A percentile compares a stretch with the other conserved stretches of the same genome.
Evolutionary conservation across 1,284 basidiomycete species (phyloP).

Genomic region (Rhizopogon parksii): DNA sequence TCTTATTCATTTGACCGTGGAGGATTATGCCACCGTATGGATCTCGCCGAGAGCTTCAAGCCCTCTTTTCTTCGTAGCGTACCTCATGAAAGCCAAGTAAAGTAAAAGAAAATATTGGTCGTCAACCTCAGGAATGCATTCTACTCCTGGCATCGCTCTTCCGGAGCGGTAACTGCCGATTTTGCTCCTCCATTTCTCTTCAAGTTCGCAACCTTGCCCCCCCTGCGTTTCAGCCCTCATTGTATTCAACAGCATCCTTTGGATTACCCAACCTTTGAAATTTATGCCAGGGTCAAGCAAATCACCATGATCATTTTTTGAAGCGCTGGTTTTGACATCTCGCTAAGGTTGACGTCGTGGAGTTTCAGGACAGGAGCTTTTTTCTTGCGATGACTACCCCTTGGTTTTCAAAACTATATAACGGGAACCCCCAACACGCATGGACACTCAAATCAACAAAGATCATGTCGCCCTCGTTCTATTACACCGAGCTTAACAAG

Average conservation of each 20-base stretch:
- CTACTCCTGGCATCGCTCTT: slow-evolving; percentile 9
- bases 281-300: slow-evolving; percentile 26
- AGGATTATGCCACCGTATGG: neutral
- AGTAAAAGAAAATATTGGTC: slow-evolving; percentile 15
- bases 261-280: slow-evolving; percentile 14
- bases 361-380: slow-evolving; percentile 9
- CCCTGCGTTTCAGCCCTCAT: slow-evolving; percentile 9
- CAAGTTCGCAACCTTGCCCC: neutral
- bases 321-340: slow-evolving; percentile 14
- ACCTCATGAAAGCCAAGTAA: slow-evolving; percentile 14
- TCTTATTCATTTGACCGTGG: neutral
- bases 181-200: neutral
- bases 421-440: slow-evolving; percentile 14
- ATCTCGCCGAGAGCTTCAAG: neutral
- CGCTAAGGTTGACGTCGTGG: slow-evolving; percentile 8
- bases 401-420: slow-evolving; percentile 30
- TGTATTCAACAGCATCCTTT: slow-evolving; percentile 1
- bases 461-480: slow-evolving; percentile 35
- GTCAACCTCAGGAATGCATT: slow-evolving; percentile 8
- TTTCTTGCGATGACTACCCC: slow-evolving; percentile 18
- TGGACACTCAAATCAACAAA: slow-evolving; percentile 13
- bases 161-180: slow-evolving; percentile 16
- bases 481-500: slow-evolving; percentile 43
- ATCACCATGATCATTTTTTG: slow-evolving; percentile 18
- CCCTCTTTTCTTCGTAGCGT: slow-evolving; percentile 9